These are phyloP conservation scores for Teunomyces funiuensis DNA, from an alignment of 805 yeast species.

Conservation along the genomic window DNA sequence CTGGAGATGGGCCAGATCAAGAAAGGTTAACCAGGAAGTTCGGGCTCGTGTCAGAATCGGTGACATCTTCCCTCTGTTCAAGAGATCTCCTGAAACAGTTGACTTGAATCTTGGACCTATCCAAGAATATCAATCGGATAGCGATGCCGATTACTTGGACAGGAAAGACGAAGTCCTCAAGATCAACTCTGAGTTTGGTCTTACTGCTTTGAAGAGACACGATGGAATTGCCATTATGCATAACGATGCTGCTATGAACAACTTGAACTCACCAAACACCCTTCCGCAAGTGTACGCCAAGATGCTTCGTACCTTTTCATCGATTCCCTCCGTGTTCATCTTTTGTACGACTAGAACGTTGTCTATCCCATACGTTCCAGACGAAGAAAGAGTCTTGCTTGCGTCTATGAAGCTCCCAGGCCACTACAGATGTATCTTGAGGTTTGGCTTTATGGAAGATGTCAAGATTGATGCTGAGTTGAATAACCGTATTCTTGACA, in stretches of 20 bases:
- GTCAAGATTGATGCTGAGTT: constrained; percentile 20
- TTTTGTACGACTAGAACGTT: constrained; percentile 44
- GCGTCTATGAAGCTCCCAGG: constrained; percentile 44
- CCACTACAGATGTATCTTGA: constrained; percentile 47
- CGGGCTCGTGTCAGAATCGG: constrained; percentile 30
- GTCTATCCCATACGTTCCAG: constrained; percentile 41
- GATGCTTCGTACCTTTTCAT: constrained; percentile 39
- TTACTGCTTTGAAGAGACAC: constrained; percentile 18
- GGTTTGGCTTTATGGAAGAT: constrained; percentile 53
- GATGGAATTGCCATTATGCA: constrained; percentile 45
- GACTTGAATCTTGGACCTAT: constrained; percentile 14
- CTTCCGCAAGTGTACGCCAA: constrained; percentile 43
- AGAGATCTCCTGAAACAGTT: constrained; percentile 15
- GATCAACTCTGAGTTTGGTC: constrained; percentile 23
- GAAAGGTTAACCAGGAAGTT: constrained; percentile 40
- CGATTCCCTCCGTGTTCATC: constrained; percentile 45
- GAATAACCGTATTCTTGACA: constrained; percentile 18
- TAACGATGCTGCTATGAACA: constrained; percentile 34
- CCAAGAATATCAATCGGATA: constrained; percentile 1
- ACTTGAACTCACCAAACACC: constrained; percentile 43
- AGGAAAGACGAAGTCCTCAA: constrained; percentile 5
- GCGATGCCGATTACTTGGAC: constrained; percentile 1
- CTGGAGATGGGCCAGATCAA: constrained; percentile 51
- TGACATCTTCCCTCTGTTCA: constrained; percentile 34
- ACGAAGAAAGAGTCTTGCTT: constrained; percentile 40